Base-by-base conservation (phyloP, 352 stramenopile species). In the Phytophthora pinifolia region DNA sequence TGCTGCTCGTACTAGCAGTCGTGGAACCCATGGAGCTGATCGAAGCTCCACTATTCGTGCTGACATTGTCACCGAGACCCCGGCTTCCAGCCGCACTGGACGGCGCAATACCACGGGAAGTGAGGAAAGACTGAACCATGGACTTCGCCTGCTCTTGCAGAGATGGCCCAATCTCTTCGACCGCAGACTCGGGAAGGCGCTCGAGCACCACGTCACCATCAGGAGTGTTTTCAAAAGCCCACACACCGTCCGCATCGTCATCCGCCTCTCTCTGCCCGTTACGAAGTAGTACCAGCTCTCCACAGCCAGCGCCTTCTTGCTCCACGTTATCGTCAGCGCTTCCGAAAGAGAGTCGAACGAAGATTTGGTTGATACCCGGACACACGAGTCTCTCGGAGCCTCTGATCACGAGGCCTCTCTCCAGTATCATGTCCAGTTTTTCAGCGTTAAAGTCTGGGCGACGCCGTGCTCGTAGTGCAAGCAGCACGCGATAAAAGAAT, bases 121-220 rank as follows among this genome's bases (percentile, higher is more conserved):
- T 75, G 22, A 93, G 62, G 29, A 91, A 76, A 0, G 77, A 83
- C 14, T 83, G 75, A 0, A 88, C 71, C 15, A 91, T 57, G 6
- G 79, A 82, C 36, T 89, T 90, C 2, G 80, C 77, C 57, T 89
- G 83, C 13, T 91, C 77, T 51, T 83, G 77, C 9, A 92, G 49
- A 5, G 59, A 31, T 22, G 60, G 48, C 1, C 59, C 53, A 35
- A 60, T 57, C 15, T 66, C 62, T 39, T 77, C 66, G 2, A 53
- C n/a, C 9, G 13, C 17, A 59, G 70, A 77, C 33, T 88, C 74
- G 2, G 82, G 66, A 4, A 92, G 54, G 2, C 80, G 70, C 46
- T 92, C 78, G 4, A 90, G 62, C 9, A 86, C 78, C 3, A 86
- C 59, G 1, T 71, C 73, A 0, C 79, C 79, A 27, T 87, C 72